These are phyloP conservation scores for Globisporangium heterothallicum DNA, from an alignment of 352 stramenopile genomes.

Conservation along the genomic window DNA sequence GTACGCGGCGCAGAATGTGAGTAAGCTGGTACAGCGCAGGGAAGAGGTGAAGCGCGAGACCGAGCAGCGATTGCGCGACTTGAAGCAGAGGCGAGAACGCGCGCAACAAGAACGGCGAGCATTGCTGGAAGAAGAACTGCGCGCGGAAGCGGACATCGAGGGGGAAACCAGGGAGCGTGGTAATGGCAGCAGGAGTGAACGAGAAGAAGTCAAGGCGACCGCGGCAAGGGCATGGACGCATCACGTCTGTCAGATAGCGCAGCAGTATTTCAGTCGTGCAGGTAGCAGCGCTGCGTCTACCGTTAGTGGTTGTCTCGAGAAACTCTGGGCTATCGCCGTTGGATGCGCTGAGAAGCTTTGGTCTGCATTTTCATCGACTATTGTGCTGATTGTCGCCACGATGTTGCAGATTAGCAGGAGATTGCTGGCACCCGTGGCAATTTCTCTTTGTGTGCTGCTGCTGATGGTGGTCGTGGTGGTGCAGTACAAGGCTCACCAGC, in stretches of 20 bases:
- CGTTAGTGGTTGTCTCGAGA: neutral
- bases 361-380: neutral
- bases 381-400: neutral
- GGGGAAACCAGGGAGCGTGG: neutral
- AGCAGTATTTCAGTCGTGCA: neutral
- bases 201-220: neutral
- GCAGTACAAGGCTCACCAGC: slow-evolving; percentile 1
- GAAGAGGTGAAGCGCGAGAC: neutral
- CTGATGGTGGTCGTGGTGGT: neutral
- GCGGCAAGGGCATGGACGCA: neutral
- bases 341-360: neutral
- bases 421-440: neutral
- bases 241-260: neutral
- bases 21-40: neutral
- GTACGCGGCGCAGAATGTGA: slow-evolving; percentile 14
- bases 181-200: neutral
- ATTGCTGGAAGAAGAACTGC: no score
- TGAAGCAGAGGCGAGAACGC: neutral
- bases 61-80: slow-evolving; percentile 1
- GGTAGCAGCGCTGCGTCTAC: neutral
- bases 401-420: neutral
- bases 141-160: neutral
- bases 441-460: neutral
- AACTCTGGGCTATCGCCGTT: neutral
- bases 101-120: neutral